Evolutionary conservation across 257 asterid genomes (phyloP).

Genomic region (Plantago elongata): DNA sequence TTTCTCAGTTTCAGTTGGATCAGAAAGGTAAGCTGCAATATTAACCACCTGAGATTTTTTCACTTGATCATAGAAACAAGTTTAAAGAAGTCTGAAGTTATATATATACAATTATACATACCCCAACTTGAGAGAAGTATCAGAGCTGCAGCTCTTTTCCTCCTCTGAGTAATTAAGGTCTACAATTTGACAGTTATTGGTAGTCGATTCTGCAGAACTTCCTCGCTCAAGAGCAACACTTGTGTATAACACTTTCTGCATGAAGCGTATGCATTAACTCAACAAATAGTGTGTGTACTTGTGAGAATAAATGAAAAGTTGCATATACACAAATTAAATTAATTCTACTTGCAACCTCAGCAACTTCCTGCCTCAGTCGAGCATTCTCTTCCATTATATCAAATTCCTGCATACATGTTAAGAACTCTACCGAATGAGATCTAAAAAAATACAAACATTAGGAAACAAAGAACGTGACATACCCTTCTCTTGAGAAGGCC

Average conservation of each 20-base stretch:
- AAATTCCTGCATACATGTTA: slow-evolving; percentile 44
- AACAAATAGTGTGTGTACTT: not conserved
- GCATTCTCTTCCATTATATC: slow-evolving; percentile 50
- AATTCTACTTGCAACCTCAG: slow-evolving; percentile 15
- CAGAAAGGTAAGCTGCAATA: slow-evolving; percentile 49
- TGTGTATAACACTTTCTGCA: slow-evolving; percentile 20
- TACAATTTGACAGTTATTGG: slow-evolving; percentile 21
- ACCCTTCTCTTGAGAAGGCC: slow-evolving; percentile 54
- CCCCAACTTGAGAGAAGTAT: slow-evolving; percentile 68
- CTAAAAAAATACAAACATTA: not conserved
- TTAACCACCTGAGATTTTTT: not conserved
- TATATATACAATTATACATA: slow-evolving; percentile 17
- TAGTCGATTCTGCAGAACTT: slow-evolving; percentile 50
- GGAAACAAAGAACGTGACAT: slow-evolving; percentile 29
- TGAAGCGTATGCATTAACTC: not conserved
- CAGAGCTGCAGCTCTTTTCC: slow-evolving; percentile 29
- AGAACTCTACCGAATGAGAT: not conserved
- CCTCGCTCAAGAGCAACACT: slow-evolving; percentile 21
- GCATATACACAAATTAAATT: no score
- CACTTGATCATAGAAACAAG: not conserved
- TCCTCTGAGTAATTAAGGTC: slow-evolving; percentile 22
- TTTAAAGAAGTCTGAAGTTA: no score
- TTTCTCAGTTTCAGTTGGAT: slow-evolving; percentile 19
- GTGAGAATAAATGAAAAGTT: not conserved
- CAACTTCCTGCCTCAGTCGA: slow-evolving; percentile 39